phyloP scores from a whole-genome alignment of 345 rosid species.

The Pelargonium nanum region DNA sequence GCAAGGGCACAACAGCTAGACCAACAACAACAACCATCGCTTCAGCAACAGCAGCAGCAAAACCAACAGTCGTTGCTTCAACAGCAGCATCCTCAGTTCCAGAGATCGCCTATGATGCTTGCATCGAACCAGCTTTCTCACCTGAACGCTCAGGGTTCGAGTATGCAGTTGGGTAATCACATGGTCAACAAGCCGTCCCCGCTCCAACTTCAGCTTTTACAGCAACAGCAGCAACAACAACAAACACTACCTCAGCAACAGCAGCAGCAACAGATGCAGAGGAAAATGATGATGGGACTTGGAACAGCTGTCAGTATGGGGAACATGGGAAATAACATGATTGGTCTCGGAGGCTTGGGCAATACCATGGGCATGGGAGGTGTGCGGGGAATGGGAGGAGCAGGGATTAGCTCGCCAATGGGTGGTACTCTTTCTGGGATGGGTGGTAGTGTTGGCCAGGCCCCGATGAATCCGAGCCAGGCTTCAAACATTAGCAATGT shows the following conservation, averaged over 20 bases:
- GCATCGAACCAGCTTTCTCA: constrained; percentile 50
- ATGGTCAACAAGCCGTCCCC: constrained; percentile 55
- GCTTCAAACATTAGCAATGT: constrained; percentile 35
- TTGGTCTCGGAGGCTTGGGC: constrained; percentile 42
- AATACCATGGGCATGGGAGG: constrained; percentile 59
- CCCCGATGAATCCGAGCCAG: constrained; percentile 43
- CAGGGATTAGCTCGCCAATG: constrained; percentile 70
- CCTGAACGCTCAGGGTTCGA: constrained; percentile 56
- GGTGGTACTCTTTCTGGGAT: constrained; percentile 42
- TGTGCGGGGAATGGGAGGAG: constrained; percentile 56
- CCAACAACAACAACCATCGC: constrained; percentile 34
- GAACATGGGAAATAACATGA: constrained; percentile 51
- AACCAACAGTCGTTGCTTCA: no score
- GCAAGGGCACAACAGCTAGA: constrained; percentile 55
- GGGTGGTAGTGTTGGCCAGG: constrained; percentile 55
- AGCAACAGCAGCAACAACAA: no score
- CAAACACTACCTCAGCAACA: constrained; percentile 20
- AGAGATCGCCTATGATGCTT: constrained; percentile 58
- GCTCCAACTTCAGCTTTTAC: constrained; percentile 63
- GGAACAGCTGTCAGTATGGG: constrained; percentile 53
- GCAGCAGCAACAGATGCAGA: constrained; percentile 37
- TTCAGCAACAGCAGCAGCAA: constrained; percentile 37
- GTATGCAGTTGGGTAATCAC: constrained; percentile 63
- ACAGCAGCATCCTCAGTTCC: constrained; percentile 67
- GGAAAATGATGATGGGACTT: constrained; percentile 62